A percentile compares a stretch with the other conserved stretches of the same genome.
Conservation (phyloP, 1,284 basidiomycete genomes). For the Cryptococcus sp. region DNA sequence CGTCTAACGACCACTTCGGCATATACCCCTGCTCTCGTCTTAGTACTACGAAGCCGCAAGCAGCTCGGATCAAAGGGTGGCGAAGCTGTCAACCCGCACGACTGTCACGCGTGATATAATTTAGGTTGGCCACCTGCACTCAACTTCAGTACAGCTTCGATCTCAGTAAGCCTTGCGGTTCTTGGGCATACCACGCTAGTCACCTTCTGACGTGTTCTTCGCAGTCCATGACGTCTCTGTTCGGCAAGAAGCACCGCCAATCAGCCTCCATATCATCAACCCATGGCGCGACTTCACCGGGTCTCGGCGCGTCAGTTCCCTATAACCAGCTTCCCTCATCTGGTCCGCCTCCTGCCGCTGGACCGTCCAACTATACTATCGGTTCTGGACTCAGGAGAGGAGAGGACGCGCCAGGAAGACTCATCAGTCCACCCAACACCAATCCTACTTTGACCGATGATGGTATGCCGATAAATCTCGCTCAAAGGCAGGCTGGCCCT, state of each 20-base stretch:
- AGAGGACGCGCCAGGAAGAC: conserved; percentile 10
- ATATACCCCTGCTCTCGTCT: too few species aligned
- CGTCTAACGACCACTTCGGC: too few species aligned
- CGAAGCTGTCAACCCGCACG: too few species aligned
- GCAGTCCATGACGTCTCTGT: conserved; percentile 35
- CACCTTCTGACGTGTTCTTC: too few species aligned
- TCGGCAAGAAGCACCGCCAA: conserved; percentile 33
- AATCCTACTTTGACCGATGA: conserved; percentile 37
- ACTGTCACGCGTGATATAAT: too few species aligned
- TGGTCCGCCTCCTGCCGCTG: conserved; percentile 34
- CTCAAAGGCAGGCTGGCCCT: conserved; percentile 8
- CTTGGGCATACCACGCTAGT: too few species aligned
- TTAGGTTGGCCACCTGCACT: too few species aligned
- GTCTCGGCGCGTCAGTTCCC: conserved; percentile 31
- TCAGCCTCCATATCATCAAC: conserved; percentile 24
- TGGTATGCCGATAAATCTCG: conserved; percentile 22
- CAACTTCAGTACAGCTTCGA: too few species aligned
- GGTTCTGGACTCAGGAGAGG: conserved; percentile 1
- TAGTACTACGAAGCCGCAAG: too few species aligned
- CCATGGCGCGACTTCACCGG: conserved; percentile 20
- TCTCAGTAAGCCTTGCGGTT: too few species aligned
- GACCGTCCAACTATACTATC: conserved; percentile 27
- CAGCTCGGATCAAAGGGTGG: too few species aligned
- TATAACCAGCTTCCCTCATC: conserved; percentile 35
- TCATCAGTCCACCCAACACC: conserved; percentile 39